A percentile compares a stretch with the other conserved stretches of the same genome.
Evolutionary conservation across 116 monocot genomes (phyloP).

Genomic region (Iris pallida): DNA sequence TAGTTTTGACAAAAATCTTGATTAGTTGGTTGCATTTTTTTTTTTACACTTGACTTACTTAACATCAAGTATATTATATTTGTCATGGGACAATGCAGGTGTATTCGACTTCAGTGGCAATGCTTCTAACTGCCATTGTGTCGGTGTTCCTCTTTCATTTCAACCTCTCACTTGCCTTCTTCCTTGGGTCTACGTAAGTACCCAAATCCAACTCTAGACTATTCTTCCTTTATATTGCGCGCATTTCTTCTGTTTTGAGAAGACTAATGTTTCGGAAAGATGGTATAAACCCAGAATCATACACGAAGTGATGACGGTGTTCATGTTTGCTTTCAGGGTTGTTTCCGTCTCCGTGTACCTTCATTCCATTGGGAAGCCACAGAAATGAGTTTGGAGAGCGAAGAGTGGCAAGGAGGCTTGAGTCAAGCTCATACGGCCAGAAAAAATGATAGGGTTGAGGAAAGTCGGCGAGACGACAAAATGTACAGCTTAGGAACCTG

Average conservation of each 20-base stretch:
- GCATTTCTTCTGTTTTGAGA: too few species aligned
- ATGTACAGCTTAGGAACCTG: too few species aligned
- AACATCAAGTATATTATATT: neutral
- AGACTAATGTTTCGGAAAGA: neutral
- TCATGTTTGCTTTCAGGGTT: conserved; percentile 45
- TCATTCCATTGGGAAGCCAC: conserved; percentile 70
- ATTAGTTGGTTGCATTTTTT: too few species aligned
- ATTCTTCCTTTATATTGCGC: too few species aligned
- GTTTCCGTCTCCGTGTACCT: conserved; percentile 88
- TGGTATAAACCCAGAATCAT: neutral
- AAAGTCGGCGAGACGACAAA: too few species aligned
- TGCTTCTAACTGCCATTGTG: conserved; percentile 82
- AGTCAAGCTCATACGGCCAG: too few species aligned
- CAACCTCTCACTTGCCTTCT: conserved; percentile 82
- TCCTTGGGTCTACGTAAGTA: conserved; percentile 82
- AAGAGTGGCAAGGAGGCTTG: too few species aligned
- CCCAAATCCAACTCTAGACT: too few species aligned
- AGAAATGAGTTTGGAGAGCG: conserved; percentile 30
- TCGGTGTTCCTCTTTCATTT: conserved; percentile 81
- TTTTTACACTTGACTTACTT: too few species aligned
- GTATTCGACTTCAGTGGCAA: conserved; percentile 95
- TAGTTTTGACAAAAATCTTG: too few species aligned
- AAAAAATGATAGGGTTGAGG: too few species aligned
- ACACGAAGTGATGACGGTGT: neutral
- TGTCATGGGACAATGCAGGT: conserved; percentile 41